phyloP scores from a whole-genome alignment of 2,329 filamentous ascomycete genomes.

The Cercospora canescens region DNA sequence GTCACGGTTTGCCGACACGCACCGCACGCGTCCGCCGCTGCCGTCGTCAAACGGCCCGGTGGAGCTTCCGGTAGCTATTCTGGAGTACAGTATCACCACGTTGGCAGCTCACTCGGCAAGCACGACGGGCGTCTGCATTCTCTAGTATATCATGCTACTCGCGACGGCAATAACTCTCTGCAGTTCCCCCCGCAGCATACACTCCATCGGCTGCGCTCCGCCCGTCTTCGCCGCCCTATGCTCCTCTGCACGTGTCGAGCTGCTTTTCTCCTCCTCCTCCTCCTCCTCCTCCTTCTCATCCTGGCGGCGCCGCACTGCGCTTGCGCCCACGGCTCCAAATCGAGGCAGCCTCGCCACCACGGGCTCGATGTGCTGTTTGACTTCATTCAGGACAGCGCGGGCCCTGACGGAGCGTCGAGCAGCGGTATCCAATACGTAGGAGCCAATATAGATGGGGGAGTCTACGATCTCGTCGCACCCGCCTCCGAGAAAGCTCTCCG shows the following conservation, averaged over 20 bases:
- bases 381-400: slow-evolving; percentile 2
- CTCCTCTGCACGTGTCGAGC: neutral
- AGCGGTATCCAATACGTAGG: slow-evolving; percentile 1
- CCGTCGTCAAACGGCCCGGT: too few relatives aligned
- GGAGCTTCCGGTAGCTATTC: too few relatives aligned
- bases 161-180: neutral
- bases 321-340: neutral
- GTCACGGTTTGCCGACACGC: too few relatives aligned
- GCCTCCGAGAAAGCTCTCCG: neutral
- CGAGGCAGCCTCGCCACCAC: slow-evolving; percentile 1
- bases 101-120: neutral
- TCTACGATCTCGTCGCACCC: neutral
- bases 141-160: neutral
- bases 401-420: slow-evolving; percentile 4
- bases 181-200: neutral
- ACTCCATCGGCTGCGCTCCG: neutral
- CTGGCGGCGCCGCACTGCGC: too few relatives aligned
- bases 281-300: too few relatives aligned
- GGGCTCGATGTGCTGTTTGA: slow-evolving; percentile 3
- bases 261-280: too few relatives aligned
- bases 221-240: neutral
- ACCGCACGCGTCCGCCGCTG: too few relatives aligned
- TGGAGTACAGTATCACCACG: neutral
- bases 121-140: neutral
- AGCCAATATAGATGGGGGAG: slow-evolving; percentile 1